Evolutionary conservation across 179 eudicot species (phyloP), one percentile per base, ranked within the genome.

Genomic region (Silene noctiflora): DNA sequence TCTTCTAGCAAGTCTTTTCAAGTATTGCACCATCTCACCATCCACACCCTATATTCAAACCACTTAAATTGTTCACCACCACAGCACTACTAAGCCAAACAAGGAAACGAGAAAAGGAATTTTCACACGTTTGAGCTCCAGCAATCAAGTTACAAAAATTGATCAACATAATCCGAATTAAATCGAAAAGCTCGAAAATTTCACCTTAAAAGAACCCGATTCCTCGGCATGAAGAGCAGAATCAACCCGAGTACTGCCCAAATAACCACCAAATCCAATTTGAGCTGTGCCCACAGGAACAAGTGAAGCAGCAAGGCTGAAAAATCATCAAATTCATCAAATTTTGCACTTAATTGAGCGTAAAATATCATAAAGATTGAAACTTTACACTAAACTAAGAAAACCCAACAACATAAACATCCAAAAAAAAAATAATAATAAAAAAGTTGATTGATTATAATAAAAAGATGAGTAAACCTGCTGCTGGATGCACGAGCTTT

Each of bases 401-500:
- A 4, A 51, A 53, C 74, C 66, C 66, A 51, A 66, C 16, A 25
- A 66, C 69, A 0, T 9, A 67, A 44, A 65, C 4, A 27, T 8
- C 31, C 5, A 21, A 69, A 67, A 55, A 3, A 0, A 11, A 67
- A 55, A 3, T 0, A 11, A 66, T 16, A 39, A 29, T 12, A 16
- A 11, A 62, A 33, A 35, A 39, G 4, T 14, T 29, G 68, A n/a
- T 19, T 48, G 65, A 25, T 27, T 56, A 22, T 42, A 67, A 33
- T 22, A 22, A 22, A 56, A 20, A 56, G 62, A 17, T 3, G n/a
- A 21, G 21, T 70, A 22, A 51, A 89, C 98, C 97, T 88, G 91
- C 98, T 94, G 86, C 93, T 94, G 14, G 98, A 92, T 74, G 98
- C 91, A 35, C 98, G 97, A 76, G 90, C 85, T 87, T 94, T 94